phyloP scores from a whole-genome alignment of 1,284 basidiomycete genomes.

The Melanopsichium pennsylvanicum region DNA sequence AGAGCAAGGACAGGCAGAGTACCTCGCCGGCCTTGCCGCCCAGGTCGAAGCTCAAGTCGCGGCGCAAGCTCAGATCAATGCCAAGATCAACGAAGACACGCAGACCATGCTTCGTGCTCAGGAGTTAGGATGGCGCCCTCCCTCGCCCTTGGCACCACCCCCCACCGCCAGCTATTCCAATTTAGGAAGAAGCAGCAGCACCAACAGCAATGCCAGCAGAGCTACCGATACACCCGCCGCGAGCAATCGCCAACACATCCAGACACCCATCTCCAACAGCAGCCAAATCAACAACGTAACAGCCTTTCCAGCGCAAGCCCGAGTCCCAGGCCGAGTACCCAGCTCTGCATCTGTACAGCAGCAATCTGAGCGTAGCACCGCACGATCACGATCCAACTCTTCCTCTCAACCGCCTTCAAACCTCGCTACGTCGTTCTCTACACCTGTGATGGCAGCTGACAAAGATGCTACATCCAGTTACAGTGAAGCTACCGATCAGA shows the following conservation, averaged over 20 bases:
- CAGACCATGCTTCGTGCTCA: slow-evolving; percentile 43
- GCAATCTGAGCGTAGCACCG: slow-evolving; percentile 1
- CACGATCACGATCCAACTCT: slow-evolving; percentile 7
- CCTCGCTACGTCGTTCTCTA: not conserved
- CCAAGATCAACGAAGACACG: slow-evolving; percentile 38
- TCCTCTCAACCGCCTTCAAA: not conserved
- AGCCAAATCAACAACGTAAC: slow-evolving; percentile 4
- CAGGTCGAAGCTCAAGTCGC: slow-evolving; percentile 36
- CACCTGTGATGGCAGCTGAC: not conserved
- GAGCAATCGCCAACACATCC: slow-evolving; percentile 1
- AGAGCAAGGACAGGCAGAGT: slow-evolving; percentile 46
- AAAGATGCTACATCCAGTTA: slow-evolving; percentile 19
- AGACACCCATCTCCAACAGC: slow-evolving; percentile 11
- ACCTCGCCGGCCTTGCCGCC: slow-evolving; percentile 41
- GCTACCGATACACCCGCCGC: not conserved
- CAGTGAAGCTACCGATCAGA: slow-evolving; percentile 25
- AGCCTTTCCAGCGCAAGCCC: not conserved
- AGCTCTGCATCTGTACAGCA: slow-evolving; percentile 10
- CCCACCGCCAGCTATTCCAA: slow-evolving; percentile 11
- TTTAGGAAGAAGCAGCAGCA: slow-evolving; percentile 28
- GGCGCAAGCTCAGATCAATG: slow-evolving; percentile 43
- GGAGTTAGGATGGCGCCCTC: slow-evolving; percentile 54
- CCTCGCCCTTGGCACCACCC: slow-evolving; percentile 21
- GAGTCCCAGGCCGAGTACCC: not conserved
- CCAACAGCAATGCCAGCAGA: slow-evolving; percentile 19